These are phyloP conservation scores for Aspergillus ostianus DNA, from an alignment of 495 filamentous ascomycete genomes.

Conservation along the genomic window DNA sequence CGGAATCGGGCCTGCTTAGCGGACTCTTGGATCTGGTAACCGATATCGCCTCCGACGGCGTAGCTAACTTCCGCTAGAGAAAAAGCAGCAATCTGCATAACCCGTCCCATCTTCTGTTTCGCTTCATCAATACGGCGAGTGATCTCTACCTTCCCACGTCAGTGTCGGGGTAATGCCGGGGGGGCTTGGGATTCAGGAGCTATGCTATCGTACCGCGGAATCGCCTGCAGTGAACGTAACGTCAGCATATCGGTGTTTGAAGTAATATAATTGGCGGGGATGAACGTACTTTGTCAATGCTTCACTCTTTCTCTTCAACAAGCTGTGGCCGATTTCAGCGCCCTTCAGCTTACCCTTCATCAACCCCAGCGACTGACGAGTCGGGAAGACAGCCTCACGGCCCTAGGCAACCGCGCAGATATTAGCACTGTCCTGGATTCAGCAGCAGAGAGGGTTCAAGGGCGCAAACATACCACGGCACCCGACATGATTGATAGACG, in stretches of 20 bases:
- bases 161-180: slow-evolving; percentile 29
- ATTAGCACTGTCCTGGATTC: slow-evolving; percentile 3
- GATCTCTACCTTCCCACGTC: slow-evolving; percentile 64
- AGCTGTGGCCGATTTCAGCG: slow-evolving; percentile 81
- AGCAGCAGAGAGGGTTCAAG: not conserved
- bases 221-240: slow-evolving; percentile 51
- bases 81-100: slow-evolving; percentile 99
- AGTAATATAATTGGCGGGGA: not conserved
- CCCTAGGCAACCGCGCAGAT: slow-evolving; percentile 26
- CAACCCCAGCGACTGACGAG: slow-evolving; percentile 88
- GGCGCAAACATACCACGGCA: slow-evolving; percentile 48
- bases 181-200: slow-evolving; percentile 15
- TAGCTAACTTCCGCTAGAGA: slow-evolving; percentile 98
- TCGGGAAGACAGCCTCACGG: slow-evolving; percentile 92
- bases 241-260: slow-evolving; percentile 12
- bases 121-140: slow-evolving; percentile 96
- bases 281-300: slow-evolving; percentile 76
- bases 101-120: slow-evolving; percentile 98
- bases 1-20: slow-evolving; percentile 90
- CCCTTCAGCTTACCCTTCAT: slow-evolving; percentile 99
- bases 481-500: slow-evolving; percentile 49
- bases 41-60: slow-evolving; percentile 92
- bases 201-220: slow-evolving; percentile 67
- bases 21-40: slow-evolving; percentile 95
- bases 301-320: slow-evolving; percentile 91